phyloP scores from a whole-genome alignment of 306 rosid species.

The Dalbergia oliveri region DNA sequence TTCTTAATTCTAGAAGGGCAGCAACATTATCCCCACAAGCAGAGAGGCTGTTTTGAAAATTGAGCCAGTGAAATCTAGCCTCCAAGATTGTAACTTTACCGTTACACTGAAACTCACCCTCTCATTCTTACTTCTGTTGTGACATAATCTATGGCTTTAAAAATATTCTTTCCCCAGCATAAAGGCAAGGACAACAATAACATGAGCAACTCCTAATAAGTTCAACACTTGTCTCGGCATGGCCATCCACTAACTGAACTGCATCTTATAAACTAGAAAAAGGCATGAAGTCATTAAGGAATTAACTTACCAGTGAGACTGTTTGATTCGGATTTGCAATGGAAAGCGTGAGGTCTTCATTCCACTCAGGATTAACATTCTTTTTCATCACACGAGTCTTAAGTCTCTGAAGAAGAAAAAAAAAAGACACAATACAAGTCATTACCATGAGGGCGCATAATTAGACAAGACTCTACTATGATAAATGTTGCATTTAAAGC shows the following conservation, averaged over 20 bases:
- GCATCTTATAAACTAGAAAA: constrained; percentile 1
- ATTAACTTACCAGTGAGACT: constrained; percentile 65
- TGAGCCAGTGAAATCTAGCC: too few relatives aligned
- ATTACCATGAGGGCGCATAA: not conserved
- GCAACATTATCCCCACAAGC: too few relatives aligned
- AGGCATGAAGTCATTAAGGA: constrained; percentile 18
- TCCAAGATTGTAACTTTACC: too few relatives aligned
- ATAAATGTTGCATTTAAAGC: constrained; percentile 20
- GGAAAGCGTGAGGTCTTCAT: constrained; percentile 95
- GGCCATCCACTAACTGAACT: not conserved
- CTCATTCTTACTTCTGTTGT: not conserved
- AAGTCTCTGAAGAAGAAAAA: constrained; percentile 65
- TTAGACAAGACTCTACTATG: not conserved
- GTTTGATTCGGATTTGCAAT: constrained; percentile 62
- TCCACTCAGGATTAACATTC: constrained; percentile 96
- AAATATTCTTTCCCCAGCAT: not conserved
- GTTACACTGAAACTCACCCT: not conserved
- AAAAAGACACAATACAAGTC: not conserved
- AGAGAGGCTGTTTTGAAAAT: too few relatives aligned
- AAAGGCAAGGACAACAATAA: not conserved
- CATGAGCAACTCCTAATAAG: not conserved
- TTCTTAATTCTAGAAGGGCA: too few relatives aligned
- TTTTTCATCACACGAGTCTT: constrained; percentile 84
- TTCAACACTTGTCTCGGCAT: not conserved
- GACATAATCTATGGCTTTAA: not conserved